Percentiles rank a stretch among this genome's conserved stretches.
Conservation (phyloP, 345 rosid genomes). For the Abelmoschus esculentus region DNA sequence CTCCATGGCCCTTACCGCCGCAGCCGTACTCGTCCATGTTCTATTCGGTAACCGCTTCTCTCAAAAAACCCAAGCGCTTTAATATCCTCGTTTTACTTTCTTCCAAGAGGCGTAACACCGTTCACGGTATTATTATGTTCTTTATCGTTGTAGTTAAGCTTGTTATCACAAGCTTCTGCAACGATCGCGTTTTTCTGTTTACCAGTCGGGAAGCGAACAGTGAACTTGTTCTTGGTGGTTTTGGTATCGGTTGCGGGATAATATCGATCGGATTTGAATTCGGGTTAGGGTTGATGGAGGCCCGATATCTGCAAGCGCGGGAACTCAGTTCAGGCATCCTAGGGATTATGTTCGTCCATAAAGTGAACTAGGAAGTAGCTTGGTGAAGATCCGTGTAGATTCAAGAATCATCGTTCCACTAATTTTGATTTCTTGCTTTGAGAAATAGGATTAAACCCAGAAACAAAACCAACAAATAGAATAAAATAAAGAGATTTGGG, state of each 20-base stretch:
- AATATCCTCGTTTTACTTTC: conserved; percentile 8
- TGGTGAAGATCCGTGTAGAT: conserved; percentile 24
- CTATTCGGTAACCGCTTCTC: conserved; percentile 24
- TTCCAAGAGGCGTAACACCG: conserved; percentile 18
- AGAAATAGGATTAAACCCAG: neutral
- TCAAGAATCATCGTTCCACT: conserved; percentile 26
- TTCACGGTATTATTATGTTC: conserved; percentile 6
- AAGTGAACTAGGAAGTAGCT: neutral
- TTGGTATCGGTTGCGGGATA: conserved; percentile 9
- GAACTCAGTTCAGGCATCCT: conserved; percentile 50
- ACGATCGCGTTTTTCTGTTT: conserved; percentile 19
- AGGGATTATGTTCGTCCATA: conserved; percentile 21
- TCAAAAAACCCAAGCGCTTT: conserved; percentile 18
- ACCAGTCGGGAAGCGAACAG: conserved; percentile 4
- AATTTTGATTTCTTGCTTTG: neutral
- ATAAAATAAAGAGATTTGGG: neutral
- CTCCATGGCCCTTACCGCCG: conserved; percentile 45
- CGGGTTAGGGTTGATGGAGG: conserved; percentile 18
- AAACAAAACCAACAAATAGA: neutral
- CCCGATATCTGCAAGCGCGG: conserved; percentile 22
- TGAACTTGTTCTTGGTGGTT: neutral
- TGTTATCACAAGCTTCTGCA: conserved; percentile 10
- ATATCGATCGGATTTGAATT: conserved; percentile 21
- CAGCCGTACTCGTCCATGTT: conserved; percentile 68
- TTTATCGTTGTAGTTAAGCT: neutral